Conservation (phyloP, 2,329 filamentous ascomycete genomes). For the Trichoderma sp. region DNA sequence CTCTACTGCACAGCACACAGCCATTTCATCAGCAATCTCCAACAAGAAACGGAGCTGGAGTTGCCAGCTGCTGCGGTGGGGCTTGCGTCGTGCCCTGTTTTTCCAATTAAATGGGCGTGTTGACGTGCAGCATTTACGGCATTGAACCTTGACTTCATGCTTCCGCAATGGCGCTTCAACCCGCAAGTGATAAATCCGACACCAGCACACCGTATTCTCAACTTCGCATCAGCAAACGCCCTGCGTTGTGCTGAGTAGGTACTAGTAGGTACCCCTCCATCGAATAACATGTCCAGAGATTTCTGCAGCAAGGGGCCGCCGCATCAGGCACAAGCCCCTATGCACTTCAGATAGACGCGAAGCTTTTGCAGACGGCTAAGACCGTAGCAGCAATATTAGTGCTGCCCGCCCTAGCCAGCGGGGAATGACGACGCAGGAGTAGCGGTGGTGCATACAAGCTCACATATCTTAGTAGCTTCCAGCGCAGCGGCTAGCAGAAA, state of each 20-base stretch:
- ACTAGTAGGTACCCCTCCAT: neutral
- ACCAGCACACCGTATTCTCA: neutral
- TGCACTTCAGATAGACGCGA: conserved; percentile 5
- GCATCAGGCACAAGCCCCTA: conserved; percentile 9
- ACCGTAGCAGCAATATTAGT: neutral
- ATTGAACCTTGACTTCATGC: neutral
- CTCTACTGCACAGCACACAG: neutral
- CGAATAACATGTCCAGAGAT: neutral
- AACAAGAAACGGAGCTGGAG: neutral
- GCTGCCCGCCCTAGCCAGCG: neutral
- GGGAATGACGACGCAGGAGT: conserved; percentile 11
- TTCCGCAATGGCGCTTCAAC: neutral
- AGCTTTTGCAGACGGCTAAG: conserved; percentile 16
- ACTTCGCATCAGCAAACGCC: neutral
- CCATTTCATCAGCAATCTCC: conserved; percentile 4
- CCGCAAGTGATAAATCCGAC: neutral
- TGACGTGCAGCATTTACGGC: neutral
- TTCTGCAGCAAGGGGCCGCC: conserved; percentile 8
- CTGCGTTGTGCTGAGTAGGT: neutral
- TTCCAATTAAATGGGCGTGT: neutral
- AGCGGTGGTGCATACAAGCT: neutral
- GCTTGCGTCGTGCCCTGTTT: neutral
- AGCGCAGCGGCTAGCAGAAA: neutral
- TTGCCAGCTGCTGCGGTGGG: neutral
- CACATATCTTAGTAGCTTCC: neutral